These are phyloP conservation scores for Chlorella sp. DNA, from an alignment of 139 green algal genomes.

Conservation along the genomic window DNA sequence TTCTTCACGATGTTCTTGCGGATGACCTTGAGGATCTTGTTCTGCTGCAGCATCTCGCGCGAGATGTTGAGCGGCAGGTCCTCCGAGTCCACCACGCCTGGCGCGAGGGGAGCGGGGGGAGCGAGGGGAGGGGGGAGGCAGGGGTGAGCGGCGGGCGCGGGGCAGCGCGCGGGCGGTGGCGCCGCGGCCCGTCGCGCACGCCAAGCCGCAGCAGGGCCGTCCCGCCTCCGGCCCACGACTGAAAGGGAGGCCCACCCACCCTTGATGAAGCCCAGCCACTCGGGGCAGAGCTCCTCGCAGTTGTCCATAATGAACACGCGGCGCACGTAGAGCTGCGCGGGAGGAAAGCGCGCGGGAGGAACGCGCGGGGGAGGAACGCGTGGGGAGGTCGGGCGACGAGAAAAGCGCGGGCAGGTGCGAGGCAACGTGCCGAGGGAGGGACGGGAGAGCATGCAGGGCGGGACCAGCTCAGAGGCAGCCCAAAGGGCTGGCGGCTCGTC, in stretches of 20 bases:
- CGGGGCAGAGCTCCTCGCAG: conserved; percentile 98
- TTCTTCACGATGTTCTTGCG: conserved; percentile 99
- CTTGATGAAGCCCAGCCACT: conserved; percentile 97
- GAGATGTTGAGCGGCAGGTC: conserved; percentile 99
- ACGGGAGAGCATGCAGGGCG: too few relatives aligned
- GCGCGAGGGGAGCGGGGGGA: neutral
- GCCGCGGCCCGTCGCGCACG: neutral
- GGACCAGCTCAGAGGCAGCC: too few relatives aligned
- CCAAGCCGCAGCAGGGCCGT: neutral
- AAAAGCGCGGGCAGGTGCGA: too few relatives aligned
- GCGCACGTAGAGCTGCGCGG: conserved; percentile 99
- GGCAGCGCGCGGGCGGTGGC: neutral
- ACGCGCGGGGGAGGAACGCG: too few relatives aligned
- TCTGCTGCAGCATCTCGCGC: conserved; percentile 99
- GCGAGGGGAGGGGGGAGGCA: neutral
- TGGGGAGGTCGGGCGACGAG: too few relatives aligned
- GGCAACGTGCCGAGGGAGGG: too few relatives aligned
- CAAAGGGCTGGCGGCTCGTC: too few relatives aligned
- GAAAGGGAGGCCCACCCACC: neutral
- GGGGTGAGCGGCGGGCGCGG: too few relatives aligned
- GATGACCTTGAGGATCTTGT: conserved; percentile 99
- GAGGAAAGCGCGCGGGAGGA: too few relatives aligned
- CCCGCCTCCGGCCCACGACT: neutral
- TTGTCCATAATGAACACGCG: conserved; percentile 99
- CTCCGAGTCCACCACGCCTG: conserved; percentile 97